phyloP scores from a whole-genome alignment of 331 rosid species.

The Acacia pycnantha region DNA sequence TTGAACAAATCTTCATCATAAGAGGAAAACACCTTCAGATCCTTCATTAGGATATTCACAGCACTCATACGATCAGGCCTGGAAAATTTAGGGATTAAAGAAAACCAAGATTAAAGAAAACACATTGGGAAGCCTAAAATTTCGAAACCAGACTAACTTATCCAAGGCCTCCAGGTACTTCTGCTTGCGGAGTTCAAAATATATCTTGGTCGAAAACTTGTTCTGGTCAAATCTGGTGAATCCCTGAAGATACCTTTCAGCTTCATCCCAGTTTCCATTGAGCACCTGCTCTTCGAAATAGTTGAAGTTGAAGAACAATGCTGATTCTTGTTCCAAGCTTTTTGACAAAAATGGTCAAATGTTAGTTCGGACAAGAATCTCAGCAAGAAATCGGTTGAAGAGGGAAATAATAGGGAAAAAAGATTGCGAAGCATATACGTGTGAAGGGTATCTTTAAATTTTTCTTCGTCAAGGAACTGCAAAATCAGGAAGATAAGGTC shows the following conservation, averaged over 20 bases:
- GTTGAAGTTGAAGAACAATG: conserved; percentile 23
- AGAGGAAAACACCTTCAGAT: conserved; percentile 27
- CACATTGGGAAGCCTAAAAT: background rate
- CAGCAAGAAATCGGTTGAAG: background rate
- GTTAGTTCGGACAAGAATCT: background rate
- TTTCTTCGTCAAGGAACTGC: conserved; percentile 33
- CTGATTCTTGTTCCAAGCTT: conserved; percentile 35
- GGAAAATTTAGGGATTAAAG: background rate
- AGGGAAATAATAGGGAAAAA: background rate
- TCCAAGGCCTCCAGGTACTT: conserved; percentile 35
- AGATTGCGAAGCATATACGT: background rate
- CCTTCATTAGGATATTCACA: conserved; percentile 23
- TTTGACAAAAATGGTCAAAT: background rate
- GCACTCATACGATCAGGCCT: conserved; percentile 28
- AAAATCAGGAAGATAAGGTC: conserved; percentile 24
- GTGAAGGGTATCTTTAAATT: conserved; percentile 21
- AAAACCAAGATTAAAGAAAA: background rate
- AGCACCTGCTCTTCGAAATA: conserved; percentile 31
- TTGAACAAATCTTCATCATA: conserved; percentile 21
- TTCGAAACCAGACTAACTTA: conserved; percentile 17
- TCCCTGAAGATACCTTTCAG: conserved; percentile 26
- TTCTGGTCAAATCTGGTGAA: conserved; percentile 23
- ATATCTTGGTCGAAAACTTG: conserved; percentile 20
- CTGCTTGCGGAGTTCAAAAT: conserved; percentile 33
- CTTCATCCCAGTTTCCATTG: conserved; percentile 28